A percentile compares a stretch with the other conserved stretches of the same genome.
Evolutionary conservation across 1,284 basidiomycete genomes (phyloP).

Genomic region (Microbotryomycetes sp.): DNA sequence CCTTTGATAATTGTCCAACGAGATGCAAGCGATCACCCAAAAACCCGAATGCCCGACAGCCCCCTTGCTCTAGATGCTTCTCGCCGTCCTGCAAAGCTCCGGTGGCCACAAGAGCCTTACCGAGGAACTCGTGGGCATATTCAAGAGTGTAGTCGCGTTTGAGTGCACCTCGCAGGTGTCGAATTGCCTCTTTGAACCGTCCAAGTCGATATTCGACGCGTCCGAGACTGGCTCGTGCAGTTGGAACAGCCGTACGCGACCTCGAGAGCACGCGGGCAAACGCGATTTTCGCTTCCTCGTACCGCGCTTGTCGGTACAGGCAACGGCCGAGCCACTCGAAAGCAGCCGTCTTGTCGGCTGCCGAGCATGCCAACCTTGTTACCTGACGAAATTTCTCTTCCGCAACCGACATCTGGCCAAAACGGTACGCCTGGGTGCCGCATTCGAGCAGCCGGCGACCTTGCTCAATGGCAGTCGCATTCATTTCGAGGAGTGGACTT

Average conservation of each 20-base stretch:
- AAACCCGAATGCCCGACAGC: constrained; percentile 8
- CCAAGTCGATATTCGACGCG: constrained; percentile 4
- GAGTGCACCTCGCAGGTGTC: constrained; percentile 1
- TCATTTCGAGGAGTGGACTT: constrained; percentile 13
- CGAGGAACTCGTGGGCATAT: constrained; percentile 21
- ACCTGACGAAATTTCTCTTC: neutral
- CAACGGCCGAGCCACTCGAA: constrained; percentile 15
- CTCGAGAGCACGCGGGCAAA: constrained; percentile 13
- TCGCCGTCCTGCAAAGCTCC: neutral
- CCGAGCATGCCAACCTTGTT: constrained; percentile 1
- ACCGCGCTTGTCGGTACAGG: constrained; percentile 8
- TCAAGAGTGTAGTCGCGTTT: constrained; percentile 8
- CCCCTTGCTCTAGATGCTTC: constrained; percentile 5
- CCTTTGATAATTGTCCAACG: neutral
- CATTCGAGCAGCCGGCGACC: constrained; percentile 3
- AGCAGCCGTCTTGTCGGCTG: constrained; percentile 7
- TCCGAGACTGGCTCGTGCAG: constrained; percentile 12
- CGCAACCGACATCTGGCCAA: neutral
- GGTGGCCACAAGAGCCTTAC: constrained; percentile 5
- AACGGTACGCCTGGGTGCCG: neutral
- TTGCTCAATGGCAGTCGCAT: constrained; percentile 2
- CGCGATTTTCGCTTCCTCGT: neutral
- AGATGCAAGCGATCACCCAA: constrained; percentile 19
- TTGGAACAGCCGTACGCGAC: neutral
- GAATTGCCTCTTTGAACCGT: constrained; percentile 1